These are phyloP conservation scores for Picocystis sp. DNA, from an alignment of 163 green algal species.

Conservation along the genomic window DNA sequence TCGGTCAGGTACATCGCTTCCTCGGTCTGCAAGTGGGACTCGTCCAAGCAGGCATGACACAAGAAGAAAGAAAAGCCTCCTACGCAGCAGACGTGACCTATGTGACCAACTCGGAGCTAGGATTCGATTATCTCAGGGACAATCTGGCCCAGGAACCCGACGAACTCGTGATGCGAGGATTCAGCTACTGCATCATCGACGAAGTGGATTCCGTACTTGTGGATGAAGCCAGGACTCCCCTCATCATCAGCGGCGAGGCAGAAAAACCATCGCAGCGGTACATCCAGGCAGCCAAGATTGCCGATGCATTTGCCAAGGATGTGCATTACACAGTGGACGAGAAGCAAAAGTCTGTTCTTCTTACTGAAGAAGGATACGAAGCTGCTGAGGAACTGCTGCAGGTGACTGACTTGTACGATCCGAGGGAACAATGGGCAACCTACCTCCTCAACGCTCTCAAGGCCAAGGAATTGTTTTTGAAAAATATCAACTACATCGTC, in stretches of 20 bases:
- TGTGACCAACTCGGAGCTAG: conserved; percentile 96
- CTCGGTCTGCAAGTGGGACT: conserved; percentile 77
- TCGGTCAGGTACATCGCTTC: conserved; percentile 81
- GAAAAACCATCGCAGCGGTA: conserved; percentile 75
- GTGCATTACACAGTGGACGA: conserved; percentile 98
- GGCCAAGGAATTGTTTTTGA: conserved; percentile 86
- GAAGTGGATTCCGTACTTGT: conserved; percentile 98
- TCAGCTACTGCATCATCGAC: conserved; percentile 96
- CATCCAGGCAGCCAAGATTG: conserved; percentile 68
- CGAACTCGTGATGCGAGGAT: conserved; percentile 77
- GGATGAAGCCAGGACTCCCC: conserved; percentile 90
- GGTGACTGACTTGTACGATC: conserved; percentile 86
- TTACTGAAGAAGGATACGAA: conserved; percentile 91
- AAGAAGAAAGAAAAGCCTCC: conserved; percentile 36
- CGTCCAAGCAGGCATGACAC: conserved; percentile 47
- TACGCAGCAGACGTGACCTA: conserved; percentile 91
- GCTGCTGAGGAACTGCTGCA: conserved; percentile 18
- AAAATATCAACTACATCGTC: conserved; percentile 92
- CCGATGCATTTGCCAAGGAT: conserved; percentile 51
- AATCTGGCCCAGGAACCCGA: conserved; percentile 60
- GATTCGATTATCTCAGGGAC: conserved; percentile 96
- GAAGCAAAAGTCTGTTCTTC: conserved; percentile 89
- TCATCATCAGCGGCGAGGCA: conserved; percentile 86
- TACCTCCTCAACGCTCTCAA: conserved; percentile 97
- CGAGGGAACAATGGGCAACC: conserved; percentile 80